Evolutionary conservation across 768 basidiomycete species (phyloP).

Genomic region (Pholiota conissans): DNA sequence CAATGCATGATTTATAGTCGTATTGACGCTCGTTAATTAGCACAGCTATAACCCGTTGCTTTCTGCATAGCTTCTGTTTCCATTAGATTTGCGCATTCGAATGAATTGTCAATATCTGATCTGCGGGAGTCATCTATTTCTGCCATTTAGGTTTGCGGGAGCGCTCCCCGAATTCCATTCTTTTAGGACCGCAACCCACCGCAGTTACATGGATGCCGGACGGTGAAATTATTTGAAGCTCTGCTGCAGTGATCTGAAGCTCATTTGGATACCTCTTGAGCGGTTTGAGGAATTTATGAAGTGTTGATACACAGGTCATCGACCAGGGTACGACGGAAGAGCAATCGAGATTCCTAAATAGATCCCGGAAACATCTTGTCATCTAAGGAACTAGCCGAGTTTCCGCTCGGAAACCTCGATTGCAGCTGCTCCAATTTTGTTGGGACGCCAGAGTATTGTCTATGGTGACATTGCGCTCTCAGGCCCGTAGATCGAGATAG

Average conservation of each 20-base stretch:
- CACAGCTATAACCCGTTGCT: not conserved
- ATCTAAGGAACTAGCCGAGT: conserved; percentile 1
- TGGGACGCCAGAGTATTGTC: not conserved
- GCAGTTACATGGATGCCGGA: not conserved
- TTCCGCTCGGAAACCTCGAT: conserved; percentile 2
- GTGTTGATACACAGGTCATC: not conserved
- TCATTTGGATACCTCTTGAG: not conserved
- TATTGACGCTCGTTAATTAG: not conserved
- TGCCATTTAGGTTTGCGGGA: not conserved
- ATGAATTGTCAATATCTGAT: not conserved
- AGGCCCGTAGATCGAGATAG: conserved; percentile 2
- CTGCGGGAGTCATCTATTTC: not conserved
- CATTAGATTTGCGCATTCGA: not conserved
- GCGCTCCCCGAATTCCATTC: not conserved
- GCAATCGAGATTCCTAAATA: not conserved
- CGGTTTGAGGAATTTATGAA: not conserved
- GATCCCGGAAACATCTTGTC: conserved; percentile 3
- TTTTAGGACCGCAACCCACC: not conserved
- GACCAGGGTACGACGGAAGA: not conserved
- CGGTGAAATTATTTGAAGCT: not conserved
- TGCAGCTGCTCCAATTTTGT: conserved; percentile 3
- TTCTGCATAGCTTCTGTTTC: not conserved
- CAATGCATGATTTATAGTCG: not conserved
- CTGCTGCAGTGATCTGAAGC: not conserved
- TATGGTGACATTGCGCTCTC: not conserved